A percentile compares a stretch with the other conserved stretches of the same genome.
Evolutionary conservation across 2,329 filamentous ascomycete species (phyloP).

Genomic region (Magnaporthiopsis rhizophila): DNA sequence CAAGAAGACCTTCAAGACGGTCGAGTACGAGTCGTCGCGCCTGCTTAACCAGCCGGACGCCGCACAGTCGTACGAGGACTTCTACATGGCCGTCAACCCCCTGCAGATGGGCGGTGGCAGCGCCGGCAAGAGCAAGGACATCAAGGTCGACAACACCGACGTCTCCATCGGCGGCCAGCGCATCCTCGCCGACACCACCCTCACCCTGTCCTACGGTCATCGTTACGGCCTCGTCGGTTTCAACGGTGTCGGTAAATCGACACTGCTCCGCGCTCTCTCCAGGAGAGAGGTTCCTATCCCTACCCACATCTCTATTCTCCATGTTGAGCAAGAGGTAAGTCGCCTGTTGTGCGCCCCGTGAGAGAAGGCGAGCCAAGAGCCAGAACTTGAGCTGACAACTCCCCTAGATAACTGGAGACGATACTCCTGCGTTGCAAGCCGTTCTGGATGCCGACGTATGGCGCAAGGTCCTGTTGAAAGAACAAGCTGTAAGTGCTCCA

Average conservation of each 20-base stretch:
- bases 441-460: conserved; percentile 97
- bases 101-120: conserved; percentile 69
- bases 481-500: conserved; percentile 62
- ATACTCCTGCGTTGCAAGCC: conserved; percentile 88
- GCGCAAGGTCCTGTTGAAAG: conserved; percentile 87
- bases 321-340: conserved; percentile 91
- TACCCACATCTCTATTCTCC: conserved; percentile 95
- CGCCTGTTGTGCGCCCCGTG: not conserved
- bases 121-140: conserved; percentile 90
- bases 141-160: conserved; percentile 95
- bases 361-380: not conserved
- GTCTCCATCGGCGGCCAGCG: conserved; percentile 83
- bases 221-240: conserved; percentile 96
- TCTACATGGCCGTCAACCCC: conserved; percentile 99
- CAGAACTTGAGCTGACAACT: not conserved
- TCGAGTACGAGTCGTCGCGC: conserved; percentile 92
- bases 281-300: conserved; percentile 91
- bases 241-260: conserved; percentile 98
- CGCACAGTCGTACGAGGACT: conserved; percentile 93
- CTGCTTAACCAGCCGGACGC: conserved; percentile 76
- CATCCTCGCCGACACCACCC: conserved; percentile 82
- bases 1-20: conserved; percentile 96
- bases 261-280: conserved; percentile 84
- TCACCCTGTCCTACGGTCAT: conserved; percentile 86
- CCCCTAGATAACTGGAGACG: conserved; percentile 77